Conservation (phyloP, 106 monocot genomes). For the Dioscorea zingiberensis region DNA sequence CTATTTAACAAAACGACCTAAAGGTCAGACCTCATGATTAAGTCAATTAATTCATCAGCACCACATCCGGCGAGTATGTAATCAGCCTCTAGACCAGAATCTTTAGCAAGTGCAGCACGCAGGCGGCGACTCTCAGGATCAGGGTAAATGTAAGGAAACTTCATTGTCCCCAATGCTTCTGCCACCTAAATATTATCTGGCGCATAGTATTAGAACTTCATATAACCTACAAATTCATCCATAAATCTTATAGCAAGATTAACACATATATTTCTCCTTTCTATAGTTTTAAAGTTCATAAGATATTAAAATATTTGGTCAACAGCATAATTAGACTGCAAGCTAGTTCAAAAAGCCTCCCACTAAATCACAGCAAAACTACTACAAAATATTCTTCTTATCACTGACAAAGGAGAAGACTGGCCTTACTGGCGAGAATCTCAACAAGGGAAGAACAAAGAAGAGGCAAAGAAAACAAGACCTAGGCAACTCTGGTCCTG, state of each 20-base stretch:
- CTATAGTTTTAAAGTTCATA: too few species aligned
- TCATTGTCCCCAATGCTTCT: conserved; percentile 77
- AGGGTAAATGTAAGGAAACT: conserved; percentile 95
- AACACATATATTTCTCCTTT: too few species aligned
- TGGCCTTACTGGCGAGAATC: too few species aligned
- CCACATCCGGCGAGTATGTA: conserved; percentile 97
- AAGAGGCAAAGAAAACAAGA: too few species aligned
- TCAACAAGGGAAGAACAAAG: too few species aligned
- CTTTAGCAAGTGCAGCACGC: conserved; percentile 87
- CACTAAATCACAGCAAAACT: too few species aligned
- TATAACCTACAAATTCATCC: background rate
- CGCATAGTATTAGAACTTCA: background rate
- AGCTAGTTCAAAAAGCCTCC: too few species aligned
- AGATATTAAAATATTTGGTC: too few species aligned
- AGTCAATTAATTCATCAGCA: conserved; percentile 95
- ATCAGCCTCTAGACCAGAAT: conserved; percentile 84
- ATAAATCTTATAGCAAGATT: background rate
- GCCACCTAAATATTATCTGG: conserved; percentile 48
- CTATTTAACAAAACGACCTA: background rate
- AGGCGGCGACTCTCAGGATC: conserved; percentile 87
- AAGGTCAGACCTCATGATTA: conserved; percentile 87
- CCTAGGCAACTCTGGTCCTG: too few species aligned
- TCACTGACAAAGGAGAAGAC: too few species aligned
- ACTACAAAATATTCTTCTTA: too few species aligned
- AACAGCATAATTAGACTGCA: too few species aligned